Evolutionary conservation across 163 green algal genomes (phyloP), one percentile per base, ranked within the genome.

Genomic region (Smithsoniella earleae): DNA sequence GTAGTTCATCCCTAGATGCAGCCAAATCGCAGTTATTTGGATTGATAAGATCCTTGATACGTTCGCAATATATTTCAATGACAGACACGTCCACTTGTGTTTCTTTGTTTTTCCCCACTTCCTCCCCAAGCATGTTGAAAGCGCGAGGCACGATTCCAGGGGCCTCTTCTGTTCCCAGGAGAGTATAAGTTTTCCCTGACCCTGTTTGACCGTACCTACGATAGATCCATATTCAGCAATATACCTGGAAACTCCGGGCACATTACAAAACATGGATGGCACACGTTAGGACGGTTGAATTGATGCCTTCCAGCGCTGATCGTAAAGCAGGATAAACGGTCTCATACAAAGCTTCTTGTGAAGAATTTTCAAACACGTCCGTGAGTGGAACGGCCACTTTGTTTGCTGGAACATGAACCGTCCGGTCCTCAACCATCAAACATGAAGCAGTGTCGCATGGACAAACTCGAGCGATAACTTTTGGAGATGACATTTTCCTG

Each of bases 171-270:
- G 74, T 82, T 6, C 93, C 93, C 3, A 87, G 82, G 89, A 98
- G 98, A 6, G 92, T 98, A 81, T 95, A 86, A 2, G 93, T 98
- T 77, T 98, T 98, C 58, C 93, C 93, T 28, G 79, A 89, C 80
- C 82, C 90, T 10, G 92, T 97, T 82, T 97, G 92, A 3, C 92
- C 92, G 77, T 97, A 97, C 6, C 58, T 69, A 33, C 58, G 43
- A 10, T 13, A 25, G 33, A 64, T 18, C 16, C 16, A 54, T 54
- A 18, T 18, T 8, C 52, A 6, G 13, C 52, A 33, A 33, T 20
- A 30, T 16, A 8, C 30, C 52, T 65, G 13, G 20, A 30, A 65
- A 28, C 25, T 65, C n/a, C 20, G 20, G 33, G 13, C 52, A 36
- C 52, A 65, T 36, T 22, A 65, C 10, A 1, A 20, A 8, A 65